Conservation (phyloP, 768 basidiomycete genomes). For the Auriculariales sp. region DNA sequence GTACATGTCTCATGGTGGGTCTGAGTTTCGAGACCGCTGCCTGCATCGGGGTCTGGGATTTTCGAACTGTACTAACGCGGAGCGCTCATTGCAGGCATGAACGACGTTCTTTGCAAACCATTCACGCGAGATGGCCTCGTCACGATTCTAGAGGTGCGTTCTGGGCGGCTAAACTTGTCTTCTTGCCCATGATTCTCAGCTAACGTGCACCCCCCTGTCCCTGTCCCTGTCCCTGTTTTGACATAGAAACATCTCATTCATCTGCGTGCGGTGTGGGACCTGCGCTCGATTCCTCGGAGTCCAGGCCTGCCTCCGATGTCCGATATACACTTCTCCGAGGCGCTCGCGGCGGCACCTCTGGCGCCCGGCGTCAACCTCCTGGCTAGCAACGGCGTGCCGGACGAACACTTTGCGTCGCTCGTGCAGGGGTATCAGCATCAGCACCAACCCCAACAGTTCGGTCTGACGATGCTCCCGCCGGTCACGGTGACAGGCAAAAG, state of each 20-base stretch:
- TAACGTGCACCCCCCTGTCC: slow-evolving; percentile 1
- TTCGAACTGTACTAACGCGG: not conserved
- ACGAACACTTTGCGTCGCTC: no score
- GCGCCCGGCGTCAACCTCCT: slow-evolving; percentile 47
- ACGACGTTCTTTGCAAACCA: slow-evolving; percentile 91
- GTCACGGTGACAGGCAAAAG: no score
- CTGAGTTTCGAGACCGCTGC: not conserved
- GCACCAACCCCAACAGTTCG: no score
- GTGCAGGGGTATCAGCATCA: no score
- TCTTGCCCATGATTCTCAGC: not conserved
- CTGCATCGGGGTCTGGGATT: not conserved
- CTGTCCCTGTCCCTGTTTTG: no score
- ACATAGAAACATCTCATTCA: slow-evolving; percentile 3
- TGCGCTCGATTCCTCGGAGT: not conserved
- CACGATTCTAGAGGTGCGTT: slow-evolving; percentile 74
- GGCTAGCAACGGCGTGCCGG: slow-evolving; percentile 74
- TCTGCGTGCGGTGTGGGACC: slow-evolving; percentile 7
- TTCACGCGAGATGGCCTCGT: slow-evolving; percentile 86
- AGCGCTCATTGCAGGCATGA: slow-evolving; percentile 53
- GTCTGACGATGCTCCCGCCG: no score
- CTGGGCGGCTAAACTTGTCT: no score
- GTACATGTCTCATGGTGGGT: slow-evolving; percentile 59
- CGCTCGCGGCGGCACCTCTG: not conserved
- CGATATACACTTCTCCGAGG: not conserved
- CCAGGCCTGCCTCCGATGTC: not conserved